Percentiles rank a stretch among this genome's conserved stretches.
Conservation (phyloP, 352 stramenopile genomes). For the Discostella stelligera region DNA sequence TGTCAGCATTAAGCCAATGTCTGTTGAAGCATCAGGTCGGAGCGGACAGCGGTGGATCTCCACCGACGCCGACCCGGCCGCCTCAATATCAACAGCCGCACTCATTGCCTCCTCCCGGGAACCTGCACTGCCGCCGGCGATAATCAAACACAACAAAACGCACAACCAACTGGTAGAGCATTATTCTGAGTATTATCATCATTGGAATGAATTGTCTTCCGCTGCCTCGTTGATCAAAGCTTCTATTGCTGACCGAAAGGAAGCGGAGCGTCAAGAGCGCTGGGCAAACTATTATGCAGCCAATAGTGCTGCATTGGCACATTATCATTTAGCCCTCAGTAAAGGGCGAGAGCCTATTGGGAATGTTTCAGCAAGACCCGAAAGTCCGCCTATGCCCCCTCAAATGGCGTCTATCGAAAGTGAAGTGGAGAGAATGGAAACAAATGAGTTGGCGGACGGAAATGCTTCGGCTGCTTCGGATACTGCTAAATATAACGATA, state of each 20-base stretch:
- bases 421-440: background rate
- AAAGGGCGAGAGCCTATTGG: background rate
- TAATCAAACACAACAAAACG: slow-evolving; percentile 44
- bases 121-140: background rate
- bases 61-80: too few relatives aligned
- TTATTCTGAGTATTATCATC: slow-evolving; percentile 41
- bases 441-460: background rate
- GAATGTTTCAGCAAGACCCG: background rate
- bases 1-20: too few relatives aligned
- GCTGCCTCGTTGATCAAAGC: too few relatives aligned
- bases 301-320: slow-evolving; percentile 39
- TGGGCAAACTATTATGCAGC: slow-evolving; percentile 28
- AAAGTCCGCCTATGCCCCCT: background rate
- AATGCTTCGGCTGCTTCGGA: background rate
- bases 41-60: too few relatives aligned
- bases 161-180: slow-evolving; percentile 39
- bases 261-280: background rate
- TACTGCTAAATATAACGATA: background rate
- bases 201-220: slow-evolving; percentile 26
- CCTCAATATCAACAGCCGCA: too few relatives aligned
- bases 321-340: slow-evolving; percentile 50
- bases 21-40: too few relatives aligned
- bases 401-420: background rate
- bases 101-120: too few relatives aligned
- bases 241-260: background rate